These are phyloP conservation scores for Neurospora terricola DNA, from an alignment of 495 filamentous ascomycete species.

Conservation along the genomic window DNA sequence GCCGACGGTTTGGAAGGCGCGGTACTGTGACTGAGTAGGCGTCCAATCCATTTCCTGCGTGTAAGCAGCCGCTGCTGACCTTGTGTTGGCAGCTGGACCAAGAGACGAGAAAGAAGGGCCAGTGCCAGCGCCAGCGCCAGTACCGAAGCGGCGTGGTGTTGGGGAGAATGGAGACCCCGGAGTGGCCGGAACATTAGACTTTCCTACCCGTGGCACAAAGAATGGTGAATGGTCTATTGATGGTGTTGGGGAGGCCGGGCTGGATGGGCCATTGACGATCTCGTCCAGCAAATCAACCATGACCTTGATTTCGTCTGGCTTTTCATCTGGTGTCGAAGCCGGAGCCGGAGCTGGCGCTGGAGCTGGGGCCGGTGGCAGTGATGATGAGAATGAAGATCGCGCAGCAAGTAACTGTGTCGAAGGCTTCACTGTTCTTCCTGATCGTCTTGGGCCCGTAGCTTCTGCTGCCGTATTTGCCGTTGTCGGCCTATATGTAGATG, in stretches of 20 bases:
- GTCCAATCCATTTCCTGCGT: slow-evolving; percentile 74
- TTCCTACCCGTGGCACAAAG: background rate
- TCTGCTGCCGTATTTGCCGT: background rate
- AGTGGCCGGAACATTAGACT: background rate
- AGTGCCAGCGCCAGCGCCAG: background rate
- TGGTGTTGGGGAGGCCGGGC: slow-evolving; percentile 29
- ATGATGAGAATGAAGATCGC: background rate
- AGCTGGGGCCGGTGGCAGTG: background rate
- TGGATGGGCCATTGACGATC: slow-evolving; percentile 21
- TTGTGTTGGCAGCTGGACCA: background rate
- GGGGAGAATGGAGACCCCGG: background rate
- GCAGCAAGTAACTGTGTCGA: background rate
- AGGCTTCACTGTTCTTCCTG: background rate
- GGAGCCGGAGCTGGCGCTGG: background rate
- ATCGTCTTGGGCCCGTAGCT: background rate
- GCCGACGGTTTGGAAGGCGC: slow-evolving; percentile 37
- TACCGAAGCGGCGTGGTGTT: background rate
- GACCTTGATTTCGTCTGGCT: slow-evolving; percentile 17
- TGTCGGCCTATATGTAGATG: slow-evolving; percentile 9
- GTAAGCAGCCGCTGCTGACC: slow-evolving; percentile 16
- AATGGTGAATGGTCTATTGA: slow-evolving; percentile 15
- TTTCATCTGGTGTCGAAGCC: background rate
- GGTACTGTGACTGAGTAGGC: slow-evolving; percentile 47
- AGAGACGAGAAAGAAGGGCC: background rate
- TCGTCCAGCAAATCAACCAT: slow-evolving; percentile 35